Evolutionary conservation across 2,329 filamentous ascomycete genomes (phyloP).

Genomic region (Talaromyces atroroseus): DNA sequence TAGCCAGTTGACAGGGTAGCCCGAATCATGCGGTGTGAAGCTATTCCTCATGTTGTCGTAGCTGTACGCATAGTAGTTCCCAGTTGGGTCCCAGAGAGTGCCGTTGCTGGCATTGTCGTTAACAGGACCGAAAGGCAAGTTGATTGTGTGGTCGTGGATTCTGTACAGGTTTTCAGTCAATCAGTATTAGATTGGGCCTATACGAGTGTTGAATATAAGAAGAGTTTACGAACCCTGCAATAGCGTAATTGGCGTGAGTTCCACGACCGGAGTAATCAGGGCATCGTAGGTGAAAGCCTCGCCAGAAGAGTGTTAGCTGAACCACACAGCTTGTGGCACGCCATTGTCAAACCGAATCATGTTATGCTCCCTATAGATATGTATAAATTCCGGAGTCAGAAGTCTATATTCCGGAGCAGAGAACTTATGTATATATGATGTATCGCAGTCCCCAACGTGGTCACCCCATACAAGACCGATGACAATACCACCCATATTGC

Average conservation of each 20-base stretch:
- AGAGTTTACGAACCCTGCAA: conserved; percentile 37
- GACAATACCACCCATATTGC: conserved; percentile 51
- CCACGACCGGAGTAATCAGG: conserved; percentile 54
- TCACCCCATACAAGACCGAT: conserved; percentile 49
- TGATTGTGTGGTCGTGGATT: conserved; percentile 58
- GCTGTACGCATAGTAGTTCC: conserved; percentile 52
- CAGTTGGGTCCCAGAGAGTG: conserved; percentile 55
- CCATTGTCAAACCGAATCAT: conserved; percentile 61
- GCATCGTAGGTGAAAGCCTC: conserved; percentile 57
- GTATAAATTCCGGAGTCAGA: too few species aligned
- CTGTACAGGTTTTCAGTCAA: background rate
- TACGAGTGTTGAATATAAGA: too few species aligned
- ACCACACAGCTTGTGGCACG: conserved; percentile 54
- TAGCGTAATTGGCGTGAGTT: conserved; percentile 61
- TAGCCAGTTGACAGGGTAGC: conserved; percentile 51
- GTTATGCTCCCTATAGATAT: conserved; percentile 53
- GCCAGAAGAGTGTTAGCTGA: conserved; percentile 57
- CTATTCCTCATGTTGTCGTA: conserved; percentile 37
- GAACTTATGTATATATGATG: background rate
- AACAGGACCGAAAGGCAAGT: conserved; percentile 50
- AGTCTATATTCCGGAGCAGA: background rate
- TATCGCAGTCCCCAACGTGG: conserved; percentile 59
- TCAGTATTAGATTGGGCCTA: background rate
- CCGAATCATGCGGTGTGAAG: conserved; percentile 46
- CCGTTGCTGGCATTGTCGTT: conserved; percentile 53